Base-by-base conservation (phyloP, 257 asterid species). In the Knoxia roxburghii region DNA sequence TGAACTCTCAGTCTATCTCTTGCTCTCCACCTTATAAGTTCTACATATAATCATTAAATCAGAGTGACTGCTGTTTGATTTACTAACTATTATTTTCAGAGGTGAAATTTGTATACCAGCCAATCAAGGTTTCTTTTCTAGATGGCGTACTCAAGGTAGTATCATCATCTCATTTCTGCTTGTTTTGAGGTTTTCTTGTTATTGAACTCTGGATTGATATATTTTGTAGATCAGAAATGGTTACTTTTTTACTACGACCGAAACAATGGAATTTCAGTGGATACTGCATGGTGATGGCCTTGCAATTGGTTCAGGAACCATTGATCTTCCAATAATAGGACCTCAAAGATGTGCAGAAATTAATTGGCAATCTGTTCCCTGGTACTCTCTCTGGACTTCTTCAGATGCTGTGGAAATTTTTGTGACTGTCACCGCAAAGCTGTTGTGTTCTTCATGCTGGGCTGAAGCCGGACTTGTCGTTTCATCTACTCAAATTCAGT, bases 91-190 rank as follows among this genome's bases (percentile, higher is more conserved):
- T 21, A 15, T 81, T 46, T 65, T 75, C 89, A 94, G 99, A 94
- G 87, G 97, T 94, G 27, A 94, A 94, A 77, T 88, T 81, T 77
- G 86, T 86, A 7, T 87, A 94, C 86, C 97, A 88, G 78, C 97
- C 97, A 60, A 84, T 94, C 92, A 94, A 94, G 82, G 77, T 93
- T 58, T 78, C 84, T 67, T 75, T 85, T 27, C 71, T 63, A 29
- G 89, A 93, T 63, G 99, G 88, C 51, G 69, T 70, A 61, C 39
- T 93, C 67, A 84, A 86, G 99, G 97, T 93, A 78, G 54, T 67
- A 41, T 73, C 68, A 45, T 11, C 67, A 46, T 60, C 56, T 52
- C 0, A 54, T 67, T 72, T 61, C 23, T 20, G 32, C 32, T 65
- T 78, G 48, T 57, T 59, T 63, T 6, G 49, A 17, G 12, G 35